Conservation (phyloP, 2,329 filamentous ascomycete genomes). For the Colletotrichum limetticola region DNA sequence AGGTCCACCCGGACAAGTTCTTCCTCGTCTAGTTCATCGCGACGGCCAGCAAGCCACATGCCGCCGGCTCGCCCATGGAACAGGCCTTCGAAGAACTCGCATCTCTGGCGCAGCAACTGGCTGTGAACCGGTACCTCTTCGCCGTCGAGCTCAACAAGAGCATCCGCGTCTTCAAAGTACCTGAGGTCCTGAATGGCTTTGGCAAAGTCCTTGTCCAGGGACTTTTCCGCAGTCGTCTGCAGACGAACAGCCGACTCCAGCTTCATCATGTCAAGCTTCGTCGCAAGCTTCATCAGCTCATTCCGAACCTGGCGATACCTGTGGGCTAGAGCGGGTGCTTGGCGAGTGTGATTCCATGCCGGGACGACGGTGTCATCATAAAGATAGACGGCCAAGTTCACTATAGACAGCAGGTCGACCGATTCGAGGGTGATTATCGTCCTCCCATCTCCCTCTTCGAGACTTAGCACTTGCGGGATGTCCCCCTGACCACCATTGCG, state of each 20-base stretch:
- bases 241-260: slow-evolving; percentile 83
- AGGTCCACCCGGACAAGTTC: slow-evolving; percentile 78
- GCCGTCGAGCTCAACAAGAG: slow-evolving; percentile 81
- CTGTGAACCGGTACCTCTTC: slow-evolving; percentile 81
- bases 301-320: slow-evolving; percentile 83
- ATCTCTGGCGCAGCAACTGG: slow-evolving; percentile 81
- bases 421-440: slow-evolving; percentile 72
- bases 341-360: slow-evolving; percentile 84
- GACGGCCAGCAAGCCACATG: slow-evolving; percentile 81
- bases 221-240: slow-evolving; percentile 73
- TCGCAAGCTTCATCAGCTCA: slow-evolving; percentile 89
- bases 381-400: slow-evolving; percentile 82
- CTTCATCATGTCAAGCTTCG: slow-evolving; percentile 73
- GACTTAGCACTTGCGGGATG: slow-evolving; percentile 68
- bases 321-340: slow-evolving; percentile 72
- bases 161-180: slow-evolving; percentile 85
- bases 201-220: slow-evolving; percentile 76
- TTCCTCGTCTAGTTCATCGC: slow-evolving; percentile 51
- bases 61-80: slow-evolving; percentile 90
- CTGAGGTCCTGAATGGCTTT: slow-evolving; percentile 73
- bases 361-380: slow-evolving; percentile 86
- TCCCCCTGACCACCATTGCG: slow-evolving; percentile 64
- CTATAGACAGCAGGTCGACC: slow-evolving; percentile 79
- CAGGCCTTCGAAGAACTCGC: slow-evolving; percentile 90
- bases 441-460: slow-evolving; percentile 63